phyloP scores from a whole-genome alignment of 164 flowering plant genomes.

The Santalum album region DNA sequence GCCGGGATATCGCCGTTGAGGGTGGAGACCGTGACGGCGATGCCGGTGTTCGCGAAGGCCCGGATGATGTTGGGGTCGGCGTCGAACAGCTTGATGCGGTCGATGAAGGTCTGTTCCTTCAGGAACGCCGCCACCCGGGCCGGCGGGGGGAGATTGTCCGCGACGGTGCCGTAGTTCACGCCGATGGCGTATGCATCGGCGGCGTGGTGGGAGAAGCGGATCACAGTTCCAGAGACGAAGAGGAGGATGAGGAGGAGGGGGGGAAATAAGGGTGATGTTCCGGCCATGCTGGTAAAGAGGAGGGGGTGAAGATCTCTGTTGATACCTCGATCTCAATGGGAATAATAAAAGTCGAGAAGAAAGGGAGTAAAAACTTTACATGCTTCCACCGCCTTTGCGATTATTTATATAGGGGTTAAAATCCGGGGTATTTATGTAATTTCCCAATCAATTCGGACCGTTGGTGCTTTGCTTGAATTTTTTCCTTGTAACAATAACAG shows the following conservation, averaged over 20 bases:
- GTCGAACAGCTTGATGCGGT: constrained; percentile 40
- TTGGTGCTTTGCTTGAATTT: too few relatives aligned
- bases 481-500: too few relatives aligned
- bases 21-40: constrained; percentile 30
- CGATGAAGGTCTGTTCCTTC: constrained; percentile 30
- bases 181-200: constrained; percentile 27
- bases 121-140: constrained; percentile 35
- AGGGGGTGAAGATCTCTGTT: too few relatives aligned
- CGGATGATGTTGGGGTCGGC: constrained; percentile 36
- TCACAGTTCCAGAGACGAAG: neutral
- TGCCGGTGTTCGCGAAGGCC: constrained; percentile 37
- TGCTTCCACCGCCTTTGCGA: too few relatives aligned
- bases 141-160: constrained; percentile 47
- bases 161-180: constrained; percentile 47
- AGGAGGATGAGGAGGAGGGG: constrained; percentile 12
- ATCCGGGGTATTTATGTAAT: too few relatives aligned
- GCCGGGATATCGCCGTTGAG: constrained; percentile 32
- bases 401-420: too few relatives aligned
- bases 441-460: too few relatives aligned
- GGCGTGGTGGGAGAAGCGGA: constrained; percentile 1
- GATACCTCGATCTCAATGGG: too few relatives aligned
- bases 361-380: too few relatives aligned
- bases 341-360: too few relatives aligned
- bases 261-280: neutral
- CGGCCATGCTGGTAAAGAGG: too few relatives aligned